Base-by-base conservation (phyloP, 805 yeast species). In the Ogataea henricii region DNA sequence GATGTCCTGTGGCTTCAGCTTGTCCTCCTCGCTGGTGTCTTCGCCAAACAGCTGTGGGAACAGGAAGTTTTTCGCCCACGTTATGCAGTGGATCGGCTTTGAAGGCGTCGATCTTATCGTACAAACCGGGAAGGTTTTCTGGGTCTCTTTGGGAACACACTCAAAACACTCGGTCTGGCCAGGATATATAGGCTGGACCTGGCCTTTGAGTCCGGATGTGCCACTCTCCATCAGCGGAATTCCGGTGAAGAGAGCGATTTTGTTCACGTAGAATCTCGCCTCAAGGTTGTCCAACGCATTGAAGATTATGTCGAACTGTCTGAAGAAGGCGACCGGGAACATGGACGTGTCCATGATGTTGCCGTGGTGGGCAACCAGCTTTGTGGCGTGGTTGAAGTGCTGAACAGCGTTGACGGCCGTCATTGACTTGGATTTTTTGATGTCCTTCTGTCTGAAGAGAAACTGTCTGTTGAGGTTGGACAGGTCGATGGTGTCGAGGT, bases 91-190 rank as follows among this genome's bases (percentile, higher is more conserved):
- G 5, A 94, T 85, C 0, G 97, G 97, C 62, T 87, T 90, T 0
- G 96, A 88, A 0, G 99, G 99, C 0, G 99, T 94, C 5, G 97
- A 89, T 54, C 99, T 76, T 49, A 94, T 94, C 0, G 99, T 94
- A 65, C 99, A 94, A 1, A 94, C 97, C 0, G 99, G 97, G 65
- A 82, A 94, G 0, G 94, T 78, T 60, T 87, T 90, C 5, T 97
- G 96, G 0, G 95, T 83, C 30, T 83, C 94, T 60, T 92, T 89
- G 4, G 85, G 81, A 21, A 83, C 81, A 67, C 99, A 94, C 52
- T 90, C 97, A 67, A 90, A 95, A 67, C 99, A 94, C 69, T 94
- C 99, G 2, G 95, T 82, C 40, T 70, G 57, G 43, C 84, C 82
- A 1, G 96, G 95, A 52, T 81, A 76, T 47, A 94, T 92, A 2